Base-by-base conservation (phyloP, 2,329 filamentous ascomycete species). In the Lecanicillium sp. region DNA sequence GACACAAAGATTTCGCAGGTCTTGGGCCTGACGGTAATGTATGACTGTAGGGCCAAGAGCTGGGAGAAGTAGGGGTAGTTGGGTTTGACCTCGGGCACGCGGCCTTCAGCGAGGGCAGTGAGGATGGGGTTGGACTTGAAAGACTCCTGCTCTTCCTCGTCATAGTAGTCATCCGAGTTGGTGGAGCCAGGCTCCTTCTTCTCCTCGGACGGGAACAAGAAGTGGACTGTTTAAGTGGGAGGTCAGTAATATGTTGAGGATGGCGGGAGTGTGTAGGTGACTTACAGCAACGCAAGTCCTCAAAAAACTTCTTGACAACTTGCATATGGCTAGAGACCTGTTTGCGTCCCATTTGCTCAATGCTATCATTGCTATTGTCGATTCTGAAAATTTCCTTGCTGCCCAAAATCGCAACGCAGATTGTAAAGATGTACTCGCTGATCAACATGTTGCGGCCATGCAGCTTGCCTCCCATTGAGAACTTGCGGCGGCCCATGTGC, bases 311-410 rank as follows among this genome's bases (percentile, higher is more conserved):
- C 61, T 83, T 83, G 40, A 83, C 62, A 12, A 84, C 79, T 53
- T 84, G 79, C 51, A 83, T 83, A 51, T 83, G 79, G 52, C 78
- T 83, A 3, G 78, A 83, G 5, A 83, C 76, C 50, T 81, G 78
- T 55, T 83, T 83, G 41, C 76, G 65, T 44, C 68, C 63, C 54
- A 71, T 68, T 41, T 68, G 60, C 48, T 63, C 60, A 35, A 63
- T 63, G 45, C 60, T 63, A 38, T 64, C 60, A 40, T 62, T 63
- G 52, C 60, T 63, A 45, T 64, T 64, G 44, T 64, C 60, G 49
- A 64, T 63, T 36, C 60, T 55, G 43, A 64, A 64, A 43, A 64
- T 64, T 47, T 64, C 60, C 42, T 64, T 64, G 56, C 59, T 62
- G 9, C 60, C 60, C 3, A 64, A 53, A 8, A 64, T 25, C 4